A percentile compares a stretch with the other conserved stretches of the same genome.
Conservation (phyloP, 2,329 filamentous ascomycete species). For the Phyllosticta capitalensis region DNA sequence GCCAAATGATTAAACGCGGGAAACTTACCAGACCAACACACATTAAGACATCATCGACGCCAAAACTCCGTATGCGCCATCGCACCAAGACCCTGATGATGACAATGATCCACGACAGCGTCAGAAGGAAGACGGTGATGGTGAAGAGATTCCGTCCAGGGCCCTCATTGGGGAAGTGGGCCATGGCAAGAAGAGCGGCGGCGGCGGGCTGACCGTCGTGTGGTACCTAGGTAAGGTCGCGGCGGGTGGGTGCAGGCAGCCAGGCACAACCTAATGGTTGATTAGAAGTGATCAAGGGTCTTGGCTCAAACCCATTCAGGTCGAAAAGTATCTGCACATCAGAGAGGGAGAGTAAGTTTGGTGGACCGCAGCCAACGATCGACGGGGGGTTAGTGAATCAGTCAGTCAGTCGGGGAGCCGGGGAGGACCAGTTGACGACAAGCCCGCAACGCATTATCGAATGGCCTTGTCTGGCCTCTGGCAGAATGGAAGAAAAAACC, state of each 20-base stretch:
- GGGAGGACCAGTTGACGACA: not conserved
- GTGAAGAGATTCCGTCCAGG: not conserved
- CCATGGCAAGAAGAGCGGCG: not conserved
- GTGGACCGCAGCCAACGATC: not conserved
- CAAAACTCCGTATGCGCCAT: not conserved
- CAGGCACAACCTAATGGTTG: not conserved
- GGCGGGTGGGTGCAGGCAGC: not conserved
- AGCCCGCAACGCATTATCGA: not conserved
- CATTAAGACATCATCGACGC: conserved; percentile 2
- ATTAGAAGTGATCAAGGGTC: not conserved
- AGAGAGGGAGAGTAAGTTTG: not conserved
- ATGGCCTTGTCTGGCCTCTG: too few relatives aligned
- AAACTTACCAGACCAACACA: conserved; percentile 1
- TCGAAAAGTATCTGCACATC: not conserved
- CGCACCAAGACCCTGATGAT: not conserved
- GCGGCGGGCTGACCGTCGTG: not conserved
- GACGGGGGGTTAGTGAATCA: not conserved
- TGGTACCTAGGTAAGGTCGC: not conserved
- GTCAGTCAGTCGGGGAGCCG: not conserved
- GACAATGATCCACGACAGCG: not conserved
- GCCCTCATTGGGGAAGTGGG: not conserved
- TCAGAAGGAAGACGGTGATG: not conserved
- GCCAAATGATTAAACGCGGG: not conserved
- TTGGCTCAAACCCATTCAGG: not conserved
- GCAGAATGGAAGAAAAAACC: too few relatives aligned